Evolutionary conservation across 495 filamentous ascomycete genomes (phyloP), one percentile per base, ranked within the genome.

Genomic region (Neurospora sp.): DNA sequence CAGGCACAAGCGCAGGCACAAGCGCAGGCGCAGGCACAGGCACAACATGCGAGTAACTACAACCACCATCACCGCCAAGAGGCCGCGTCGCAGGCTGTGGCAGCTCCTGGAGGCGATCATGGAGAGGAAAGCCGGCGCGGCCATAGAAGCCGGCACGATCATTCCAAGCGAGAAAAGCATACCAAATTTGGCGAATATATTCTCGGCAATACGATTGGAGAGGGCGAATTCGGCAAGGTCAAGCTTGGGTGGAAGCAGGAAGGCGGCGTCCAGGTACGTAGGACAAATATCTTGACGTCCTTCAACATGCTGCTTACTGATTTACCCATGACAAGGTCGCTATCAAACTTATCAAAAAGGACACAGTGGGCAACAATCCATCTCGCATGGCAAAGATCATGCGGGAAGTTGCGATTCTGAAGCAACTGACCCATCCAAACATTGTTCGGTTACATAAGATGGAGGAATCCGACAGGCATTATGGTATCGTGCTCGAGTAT

Each of bases 221-320:
- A 98, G 84, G 96, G 96, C 40, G 96, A 99, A 78, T 99, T 99
- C 80, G 96, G 96, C 71, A 99, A 99, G 79, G 96, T 99, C 77
- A 98, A 98, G 82, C 88, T 99, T 77, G 96, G 96, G n/a, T 99
- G 96, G 96, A 98, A 97, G 83, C 90, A 92, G 79, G 94, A 97
- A 81, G 94, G 93, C 38, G 94, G 92, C 73, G 91, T 97, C 62
- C 88, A 91, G 83, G 89, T 90, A 81, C 69, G 86, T 80, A 39
- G n/a, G 54, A 31, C 14, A 23, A n/a, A 37, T 37, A 18, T 6
- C 37, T 44, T 37, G 44, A n/a, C n/a, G 9, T 16, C 8, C 31
- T 37, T 4, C 38, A 54, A 42, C 11, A 44, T 10, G 7, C 48
- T 35, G 7, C 42, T 18, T 71, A 10, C 6, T 27, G 18, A 71